phyloP scores from a whole-genome alignment of 768 basidiomycete genomes.

The Kwoniella sp. region DNA sequence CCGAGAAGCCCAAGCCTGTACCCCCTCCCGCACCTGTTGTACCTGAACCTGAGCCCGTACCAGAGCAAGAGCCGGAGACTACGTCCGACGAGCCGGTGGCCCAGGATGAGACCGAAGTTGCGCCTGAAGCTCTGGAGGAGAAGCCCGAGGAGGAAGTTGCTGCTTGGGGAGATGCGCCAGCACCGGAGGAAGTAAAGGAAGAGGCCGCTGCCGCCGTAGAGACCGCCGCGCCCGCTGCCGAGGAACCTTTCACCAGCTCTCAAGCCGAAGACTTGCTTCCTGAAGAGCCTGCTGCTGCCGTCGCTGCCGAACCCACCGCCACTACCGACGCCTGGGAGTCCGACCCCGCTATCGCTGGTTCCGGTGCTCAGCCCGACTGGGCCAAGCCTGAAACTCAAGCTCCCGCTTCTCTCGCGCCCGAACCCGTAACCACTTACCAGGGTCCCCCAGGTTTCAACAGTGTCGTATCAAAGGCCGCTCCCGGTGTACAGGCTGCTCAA shows the following conservation, averaged over 20 bases:
- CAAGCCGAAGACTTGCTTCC: constrained; percentile 20
- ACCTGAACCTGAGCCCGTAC: constrained; percentile 23
- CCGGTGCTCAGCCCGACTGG: constrained; percentile 46
- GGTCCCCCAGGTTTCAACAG: constrained; percentile 57
- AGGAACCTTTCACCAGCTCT: constrained; percentile 25
- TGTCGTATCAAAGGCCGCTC: constrained; percentile 29
- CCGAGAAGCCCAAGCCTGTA: constrained; percentile 53
- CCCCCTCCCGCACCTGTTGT: constrained; percentile 35
- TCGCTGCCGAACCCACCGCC: constrained; percentile 16
- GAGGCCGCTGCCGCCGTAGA: constrained; percentile 29
- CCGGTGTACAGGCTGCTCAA: constrained; percentile 30
- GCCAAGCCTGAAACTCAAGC: constrained; percentile 33
- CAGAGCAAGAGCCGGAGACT: constrained; percentile 30
- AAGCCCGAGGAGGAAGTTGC: constrained; percentile 29
- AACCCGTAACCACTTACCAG: constrained; percentile 52
- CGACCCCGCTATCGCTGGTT: constrained; percentile 49
- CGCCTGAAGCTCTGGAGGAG: constrained; percentile 23
- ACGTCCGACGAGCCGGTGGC: constrained; percentile 41
- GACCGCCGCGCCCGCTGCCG: constrained; percentile 8
- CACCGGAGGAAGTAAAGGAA: constrained; percentile 36
- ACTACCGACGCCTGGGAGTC: constrained; percentile 25
- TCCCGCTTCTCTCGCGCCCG: constrained; percentile 33
- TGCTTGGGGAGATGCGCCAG: constrained; percentile 41
- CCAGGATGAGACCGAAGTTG: constrained; percentile 31
- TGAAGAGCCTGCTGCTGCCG: constrained; percentile 26